A percentile compares a stretch with the other conserved stretches of the same genome.
Evolutionary conservation across 768 basidiomycete species (phyloP).

Genomic region (Inosperma sp.): DNA sequence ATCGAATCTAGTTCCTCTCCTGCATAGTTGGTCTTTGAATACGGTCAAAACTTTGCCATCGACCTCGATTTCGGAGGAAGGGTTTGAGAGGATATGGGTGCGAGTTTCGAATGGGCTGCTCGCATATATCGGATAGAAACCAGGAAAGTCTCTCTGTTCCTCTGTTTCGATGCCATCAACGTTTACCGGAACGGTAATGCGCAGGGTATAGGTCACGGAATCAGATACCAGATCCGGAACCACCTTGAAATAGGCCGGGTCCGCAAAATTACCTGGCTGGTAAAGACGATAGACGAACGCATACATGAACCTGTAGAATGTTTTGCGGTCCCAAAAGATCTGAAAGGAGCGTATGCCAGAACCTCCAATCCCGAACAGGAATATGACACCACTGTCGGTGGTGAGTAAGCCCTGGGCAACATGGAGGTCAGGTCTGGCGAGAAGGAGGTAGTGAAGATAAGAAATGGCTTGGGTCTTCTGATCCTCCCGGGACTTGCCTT

Average conservation of each 20-base stretch:
- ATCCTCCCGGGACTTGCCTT: too few relatives aligned
- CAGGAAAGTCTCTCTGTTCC: neutral
- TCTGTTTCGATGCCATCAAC: too few relatives aligned
- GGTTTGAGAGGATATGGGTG: conserved; percentile 2
- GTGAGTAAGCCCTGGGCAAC: neutral
- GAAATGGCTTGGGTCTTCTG: too few relatives aligned
- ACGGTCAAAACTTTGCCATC: neutral
- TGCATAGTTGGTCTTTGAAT: neutral
- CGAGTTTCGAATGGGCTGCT: neutral
- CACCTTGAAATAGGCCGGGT: neutral
- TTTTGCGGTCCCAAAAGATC: neutral
- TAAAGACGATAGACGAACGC: conserved; percentile 2
- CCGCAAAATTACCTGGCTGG: neutral
- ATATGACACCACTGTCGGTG: neutral
- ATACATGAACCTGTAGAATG: neutral
- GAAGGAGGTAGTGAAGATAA: neutral
- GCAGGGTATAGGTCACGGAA: neutral
- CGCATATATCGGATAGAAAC: neutral
- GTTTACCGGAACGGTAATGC: neutral
- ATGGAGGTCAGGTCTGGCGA: neutral
- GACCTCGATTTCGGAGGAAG: neutral
- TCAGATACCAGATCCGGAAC: neutral
- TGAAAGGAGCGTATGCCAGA: neutral
- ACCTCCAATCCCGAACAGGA: neutral
- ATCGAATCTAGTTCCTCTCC: neutral